Evolutionary conservation across 345 rosid species (phyloP).

Genomic region (Rhizophora mangle): DNA sequence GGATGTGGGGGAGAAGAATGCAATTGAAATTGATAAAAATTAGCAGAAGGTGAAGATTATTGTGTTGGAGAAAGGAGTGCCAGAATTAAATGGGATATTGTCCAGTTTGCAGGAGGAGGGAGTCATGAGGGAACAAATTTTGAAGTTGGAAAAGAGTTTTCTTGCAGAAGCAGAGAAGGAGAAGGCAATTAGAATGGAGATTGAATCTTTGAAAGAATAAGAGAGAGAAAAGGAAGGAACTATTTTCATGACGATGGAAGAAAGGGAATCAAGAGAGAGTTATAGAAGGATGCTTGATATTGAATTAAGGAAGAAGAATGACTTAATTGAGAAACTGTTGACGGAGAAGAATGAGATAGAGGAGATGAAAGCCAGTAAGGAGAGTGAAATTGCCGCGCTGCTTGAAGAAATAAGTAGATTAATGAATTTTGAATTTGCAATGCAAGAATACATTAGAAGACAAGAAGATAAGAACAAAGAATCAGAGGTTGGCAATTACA

Average conservation of each 20-base stretch:
- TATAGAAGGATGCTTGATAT: conserved; percentile 17
- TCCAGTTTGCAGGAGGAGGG: conserved; percentile 41
- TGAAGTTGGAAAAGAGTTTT: conserved; percentile 46
- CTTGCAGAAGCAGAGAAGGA: conserved; percentile 38
- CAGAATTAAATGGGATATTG: conserved; percentile 24
- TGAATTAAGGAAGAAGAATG: conserved; percentile 34
- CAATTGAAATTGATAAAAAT: conserved; percentile 34
- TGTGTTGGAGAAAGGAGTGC: conserved; percentile 38
- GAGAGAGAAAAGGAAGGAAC: conserved; percentile 31
- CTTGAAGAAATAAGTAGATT: conserved; percentile 35
- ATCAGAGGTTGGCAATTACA: conserved; percentile 21
- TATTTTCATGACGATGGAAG: conserved; percentile 31
- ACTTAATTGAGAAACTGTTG: conserved; percentile 29
- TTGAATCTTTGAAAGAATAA: conserved; percentile 39
- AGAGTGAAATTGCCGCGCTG: conserved; percentile 43
- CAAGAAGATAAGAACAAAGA: conserved; percentile 35
- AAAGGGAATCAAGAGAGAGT: conserved; percentile 25
- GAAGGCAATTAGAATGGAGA: conserved; percentile 32
- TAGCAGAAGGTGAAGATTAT: conserved; percentile 25
- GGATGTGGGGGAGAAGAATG: conserved; percentile 37
- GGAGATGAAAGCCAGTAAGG: conserved; percentile 30
- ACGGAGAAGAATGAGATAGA: conserved; percentile 47
- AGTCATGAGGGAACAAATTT: conserved; percentile 25
- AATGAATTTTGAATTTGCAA: conserved; percentile 21
- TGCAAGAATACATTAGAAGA: conserved; percentile 29